Base-by-base conservation (phyloP, 345 rosid species). In the Eucalyptus cladocalyx region DNA sequence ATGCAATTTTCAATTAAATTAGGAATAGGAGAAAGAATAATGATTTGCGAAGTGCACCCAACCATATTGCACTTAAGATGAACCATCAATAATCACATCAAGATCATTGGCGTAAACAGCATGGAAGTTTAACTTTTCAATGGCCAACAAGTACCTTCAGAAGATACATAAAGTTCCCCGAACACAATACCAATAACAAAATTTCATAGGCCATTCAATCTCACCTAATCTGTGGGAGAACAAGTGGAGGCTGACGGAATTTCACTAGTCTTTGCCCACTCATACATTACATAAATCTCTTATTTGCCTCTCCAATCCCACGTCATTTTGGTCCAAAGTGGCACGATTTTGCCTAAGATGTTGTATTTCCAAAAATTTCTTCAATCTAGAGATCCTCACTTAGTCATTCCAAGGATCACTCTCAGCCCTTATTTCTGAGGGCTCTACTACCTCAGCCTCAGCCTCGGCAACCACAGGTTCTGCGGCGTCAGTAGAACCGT, bases 401-500 rank as follows among this genome's bases (percentile, higher is more conserved):
- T 88, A 93, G 86, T 95, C 98, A 60, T 93, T 93, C 99, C 99
- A 98, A 21, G 99, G 99, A 93, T 97, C 99, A 87, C 89, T 94
- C 92, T 97, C 97, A 34, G 96, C 85, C 89, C 97, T 95, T 76
- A 96, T 97, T 94, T 97, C 99, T 16, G 98, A 98, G 37, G 99
- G 98, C 92, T 98, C 99, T 12, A 98, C 62, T 14, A 96, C 99
- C 92, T 97, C 92, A 11, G 95, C 51, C 94, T 95, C 98, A 0
- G 95, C 51, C 94, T 95, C 97, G 0, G 90, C 32, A 14, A 51
- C 89, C 49, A 88, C 96, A 80, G 56, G 87, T 2, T 87, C 86
- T 72, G 18, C 90, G 5, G 89, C 86, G 9, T 94, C 94, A 42
- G 19, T 87, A 6, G 90, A 86, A 90, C 88, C 80, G 51, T 87